Conservation (phyloP, 2,329 filamentous ascomycete genomes). For the Pseudocercospora crystallina region DNA sequence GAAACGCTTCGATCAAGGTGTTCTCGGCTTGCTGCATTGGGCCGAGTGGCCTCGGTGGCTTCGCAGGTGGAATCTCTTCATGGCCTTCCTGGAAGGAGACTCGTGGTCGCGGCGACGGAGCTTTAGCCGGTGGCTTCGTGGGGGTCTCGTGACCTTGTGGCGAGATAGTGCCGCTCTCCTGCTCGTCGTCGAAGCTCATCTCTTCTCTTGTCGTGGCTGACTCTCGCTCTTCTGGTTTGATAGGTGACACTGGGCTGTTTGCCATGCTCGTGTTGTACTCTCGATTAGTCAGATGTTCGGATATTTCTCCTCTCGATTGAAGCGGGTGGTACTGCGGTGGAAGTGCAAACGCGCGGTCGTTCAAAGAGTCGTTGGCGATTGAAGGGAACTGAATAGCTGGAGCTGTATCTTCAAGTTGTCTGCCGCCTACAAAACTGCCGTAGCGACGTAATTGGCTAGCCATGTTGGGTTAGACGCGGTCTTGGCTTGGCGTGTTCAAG, state of each 20-base stretch:
- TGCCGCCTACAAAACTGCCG: no score
- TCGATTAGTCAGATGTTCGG: neutral
- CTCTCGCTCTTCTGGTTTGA: constrained; percentile 33
- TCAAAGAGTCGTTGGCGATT: neutral
- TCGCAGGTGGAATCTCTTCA: constrained; percentile 63
- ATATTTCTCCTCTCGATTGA: constrained; percentile 1
- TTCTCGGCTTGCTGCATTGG: constrained; percentile 81
- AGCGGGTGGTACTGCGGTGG: no score
- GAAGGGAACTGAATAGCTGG: neutral
- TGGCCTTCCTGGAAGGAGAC: constrained; percentile 51
- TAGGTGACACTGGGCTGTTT: constrained; percentile 27
- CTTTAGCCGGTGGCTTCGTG: constrained; percentile 39
- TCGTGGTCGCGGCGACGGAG: constrained; percentile 44
- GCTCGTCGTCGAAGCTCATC: constrained; percentile 60
- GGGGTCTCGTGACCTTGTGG: constrained; percentile 38
- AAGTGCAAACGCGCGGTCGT: neutral
- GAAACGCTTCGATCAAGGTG: constrained; percentile 92
- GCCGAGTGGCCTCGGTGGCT: constrained; percentile 80
- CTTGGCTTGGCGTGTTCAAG: no score
- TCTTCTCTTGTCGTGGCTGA: constrained; percentile 40
- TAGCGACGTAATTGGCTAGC: no score
- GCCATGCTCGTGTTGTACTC: constrained; percentile 21
- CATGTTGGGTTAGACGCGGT: no score
- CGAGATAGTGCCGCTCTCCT: constrained; percentile 56
- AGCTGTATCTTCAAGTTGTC: no score